Base-by-base conservation (phyloP, 75 land plant genomes). In the Sequoiadendron giganteum region DNA sequence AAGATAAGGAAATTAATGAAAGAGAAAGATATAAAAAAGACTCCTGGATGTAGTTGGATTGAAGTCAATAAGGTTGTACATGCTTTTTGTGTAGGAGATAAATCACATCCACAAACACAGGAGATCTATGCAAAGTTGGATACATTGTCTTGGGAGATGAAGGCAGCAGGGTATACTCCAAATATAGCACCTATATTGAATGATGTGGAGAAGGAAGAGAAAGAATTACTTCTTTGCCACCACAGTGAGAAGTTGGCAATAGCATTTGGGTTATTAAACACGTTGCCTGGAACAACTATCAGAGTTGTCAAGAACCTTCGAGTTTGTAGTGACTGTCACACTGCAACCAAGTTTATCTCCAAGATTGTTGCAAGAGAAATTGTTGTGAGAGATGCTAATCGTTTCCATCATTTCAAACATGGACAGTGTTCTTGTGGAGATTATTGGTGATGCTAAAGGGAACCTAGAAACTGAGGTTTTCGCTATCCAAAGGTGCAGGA, bases 231-330 rank as follows among this genome's bases (percentile, higher is more conserved):
- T 28, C 72, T 68, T 28, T 68, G 30, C 30, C 72, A 68, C 30
- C 25, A 68, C 28, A 68, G 72, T 68, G 72, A 68, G 72, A 68
- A 68, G 72, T 68, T 68, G 72, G 72, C 72, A 68, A 68, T 68
- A 25, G 72, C 72, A 68, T 68, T 21, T 28, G 72, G 72, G n/a
- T 25, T 68, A 8, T 68, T 28, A 28, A 68, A 68, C 72, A 68
- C 30, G 4, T 15, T 28, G 55, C 72, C 72, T 68, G 72, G 30
- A 28, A 28, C 72, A 68, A 68, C 72, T 68, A 52, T 52, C 55
- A 52, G 55, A 52, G 55, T 52, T 52, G 55, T 52, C 55, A 52
- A 52, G 55, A 52, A 52, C 55, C 55, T 52, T 52, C 55, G 55
- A 52, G 55, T 52, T 52, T 52, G 55, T 52, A 16, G 55, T 52